Conservation (phyloP, 306 rosid genomes). For the Lithocarpus polystachyus region DNA sequence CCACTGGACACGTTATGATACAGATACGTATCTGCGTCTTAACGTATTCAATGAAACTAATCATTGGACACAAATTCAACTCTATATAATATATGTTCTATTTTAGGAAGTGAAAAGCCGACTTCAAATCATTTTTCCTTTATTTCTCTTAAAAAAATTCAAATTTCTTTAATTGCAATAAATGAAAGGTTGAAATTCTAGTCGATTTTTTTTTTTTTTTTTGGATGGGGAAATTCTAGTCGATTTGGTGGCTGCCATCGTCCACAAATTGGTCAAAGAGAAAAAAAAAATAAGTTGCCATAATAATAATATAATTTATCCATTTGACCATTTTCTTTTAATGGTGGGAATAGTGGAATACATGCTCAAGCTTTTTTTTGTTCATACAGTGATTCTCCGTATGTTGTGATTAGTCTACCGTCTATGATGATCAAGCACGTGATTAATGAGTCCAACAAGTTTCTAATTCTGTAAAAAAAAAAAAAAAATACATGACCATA, state of each 20-base stretch:
- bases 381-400: background rate
- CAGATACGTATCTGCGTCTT: too few species aligned
- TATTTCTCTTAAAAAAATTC: too few species aligned
- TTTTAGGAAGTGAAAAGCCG: too few species aligned
- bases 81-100: too few species aligned
- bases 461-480: background rate
- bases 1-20: accelerated
- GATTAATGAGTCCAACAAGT: background rate
- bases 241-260: background rate
- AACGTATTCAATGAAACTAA: accelerated
- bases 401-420: background rate
- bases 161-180: too few species aligned
- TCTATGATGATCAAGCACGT: background rate
- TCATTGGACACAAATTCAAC: accelerated
- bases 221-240: background rate
- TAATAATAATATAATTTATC: background rate
- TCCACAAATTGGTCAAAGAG: too few species aligned
- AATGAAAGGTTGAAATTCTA: background rate
- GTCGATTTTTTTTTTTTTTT: too few species aligned
- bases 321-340: background rate
- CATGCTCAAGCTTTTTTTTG: background rate
- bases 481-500: background rate
- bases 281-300: background rate
- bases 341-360: background rate
- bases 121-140: too few species aligned